phyloP scores from a whole-genome alignment of 1,284 basidiomycete genomes.

The Heterobasidion parviporum region DNA sequence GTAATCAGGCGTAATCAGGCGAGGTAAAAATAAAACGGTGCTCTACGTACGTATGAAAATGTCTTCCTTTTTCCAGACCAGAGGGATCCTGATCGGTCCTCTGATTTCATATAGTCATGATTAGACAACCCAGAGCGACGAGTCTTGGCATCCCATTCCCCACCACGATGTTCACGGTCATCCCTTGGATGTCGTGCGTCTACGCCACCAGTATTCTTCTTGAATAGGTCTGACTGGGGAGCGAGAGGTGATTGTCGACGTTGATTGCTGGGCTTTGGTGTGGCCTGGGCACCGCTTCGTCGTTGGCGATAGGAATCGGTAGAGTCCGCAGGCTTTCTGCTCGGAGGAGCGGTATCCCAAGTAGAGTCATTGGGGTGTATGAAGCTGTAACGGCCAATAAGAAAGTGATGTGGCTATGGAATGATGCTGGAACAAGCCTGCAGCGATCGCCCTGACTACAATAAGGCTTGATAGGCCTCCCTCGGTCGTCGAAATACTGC shows the following conservation, averaged over 20 bases:
- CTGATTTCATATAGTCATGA: neutral
- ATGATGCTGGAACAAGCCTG: conserved; percentile 25
- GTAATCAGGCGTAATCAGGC: too few relatives aligned
- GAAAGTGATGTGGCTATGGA: neutral
- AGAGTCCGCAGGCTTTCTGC: neutral
- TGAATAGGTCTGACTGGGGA: conserved; percentile 24
- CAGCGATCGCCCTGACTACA: conserved; percentile 40
- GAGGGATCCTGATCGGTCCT: neutral
- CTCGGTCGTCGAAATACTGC: conserved; percentile 37
- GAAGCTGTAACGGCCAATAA: conserved; percentile 28
- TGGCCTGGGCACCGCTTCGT: too few relatives aligned
- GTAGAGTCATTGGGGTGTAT: conserved; percentile 41
- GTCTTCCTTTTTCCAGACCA: neutral
- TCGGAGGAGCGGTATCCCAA: conserved; percentile 21
- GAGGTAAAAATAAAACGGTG: too few relatives aligned
- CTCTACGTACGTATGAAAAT: neutral
- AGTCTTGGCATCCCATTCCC: too few relatives aligned
- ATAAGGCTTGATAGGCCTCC: conserved; percentile 29
- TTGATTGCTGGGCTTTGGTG: neutral
- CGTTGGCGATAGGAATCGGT: neutral
- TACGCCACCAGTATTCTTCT: conserved; percentile 17
- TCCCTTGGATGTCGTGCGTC: neutral
- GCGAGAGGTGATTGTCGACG: conserved; percentile 16
- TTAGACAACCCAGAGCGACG: too few relatives aligned
- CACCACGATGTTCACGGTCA: neutral